These are phyloP conservation scores for Fusarium austroafricanum DNA, from an alignment of 2,329 filamentous ascomycete genomes.

Conservation along the genomic window DNA sequence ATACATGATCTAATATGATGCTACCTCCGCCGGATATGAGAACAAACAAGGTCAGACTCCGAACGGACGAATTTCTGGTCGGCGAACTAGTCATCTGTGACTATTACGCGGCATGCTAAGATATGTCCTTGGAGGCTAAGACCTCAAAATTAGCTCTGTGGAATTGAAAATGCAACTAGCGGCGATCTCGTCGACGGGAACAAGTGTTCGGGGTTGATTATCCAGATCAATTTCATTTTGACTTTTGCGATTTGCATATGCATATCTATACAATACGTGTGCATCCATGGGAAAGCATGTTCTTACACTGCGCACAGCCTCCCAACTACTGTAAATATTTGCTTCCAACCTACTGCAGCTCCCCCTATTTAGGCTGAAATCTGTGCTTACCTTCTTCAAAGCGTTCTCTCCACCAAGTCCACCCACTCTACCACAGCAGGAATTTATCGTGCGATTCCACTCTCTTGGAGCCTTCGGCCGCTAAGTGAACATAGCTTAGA, in stretches of 20 bases:
- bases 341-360: not conserved
- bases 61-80: not conserved
- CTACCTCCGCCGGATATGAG: not conserved
- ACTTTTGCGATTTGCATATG: not conserved
- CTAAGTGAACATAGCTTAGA: conserved; percentile 38
- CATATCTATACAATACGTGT: not conserved
- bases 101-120: conserved; percentile 1
- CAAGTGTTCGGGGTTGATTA: conserved; percentile 2
- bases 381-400: conserved; percentile 28
- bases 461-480: conserved; percentile 17
- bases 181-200: conserved; percentile 23
- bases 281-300: not conserved
- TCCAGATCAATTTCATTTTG: not conserved
- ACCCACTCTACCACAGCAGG: conserved; percentile 27
- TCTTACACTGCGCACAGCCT: not conserved
- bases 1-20: conserved; percentile 10
- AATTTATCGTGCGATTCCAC: conserved; percentile 35
- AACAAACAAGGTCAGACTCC: conserved; percentile 17
- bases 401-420: conserved; percentile 23
- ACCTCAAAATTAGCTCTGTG: conserved; percentile 20
- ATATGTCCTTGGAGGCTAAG: conserved; percentile 8
- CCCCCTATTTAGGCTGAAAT: conserved; percentile 35
- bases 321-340: not conserved
- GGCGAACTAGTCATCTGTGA: not conserved
- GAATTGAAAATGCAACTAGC: conserved; percentile 8